Conservation (phyloP, 208 protist species). For the Acanthamoeba castellanii region DNA sequence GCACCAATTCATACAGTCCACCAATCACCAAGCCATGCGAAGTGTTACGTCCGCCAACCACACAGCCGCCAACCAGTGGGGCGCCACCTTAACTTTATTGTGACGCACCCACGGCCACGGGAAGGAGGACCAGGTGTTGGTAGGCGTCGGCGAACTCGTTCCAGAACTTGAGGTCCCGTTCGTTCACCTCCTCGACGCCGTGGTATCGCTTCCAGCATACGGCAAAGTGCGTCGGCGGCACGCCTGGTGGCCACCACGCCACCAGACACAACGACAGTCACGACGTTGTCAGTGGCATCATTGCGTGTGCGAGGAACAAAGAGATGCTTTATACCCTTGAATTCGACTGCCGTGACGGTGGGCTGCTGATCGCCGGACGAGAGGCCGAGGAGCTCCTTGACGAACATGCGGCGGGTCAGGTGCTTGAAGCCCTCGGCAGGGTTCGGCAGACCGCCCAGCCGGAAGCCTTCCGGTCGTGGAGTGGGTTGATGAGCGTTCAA, state of each 20-base stretch:
- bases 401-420: conserved; percentile 14
- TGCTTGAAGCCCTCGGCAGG: not conserved
- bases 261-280: not conserved
- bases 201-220: not conserved
- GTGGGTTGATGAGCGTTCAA: not conserved
- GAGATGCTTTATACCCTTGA: not conserved
- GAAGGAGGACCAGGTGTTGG: not conserved
- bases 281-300: not conserved
- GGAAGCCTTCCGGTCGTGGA: conserved; percentile 9
- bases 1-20: too few species aligned
- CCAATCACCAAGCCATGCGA: too few species aligned
- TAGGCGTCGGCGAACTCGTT: conserved; percentile 30
- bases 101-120: too few species aligned
- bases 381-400: conserved; percentile 13
- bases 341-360: not conserved
- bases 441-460: not conserved
- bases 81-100: too few species aligned
- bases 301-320: not conserved
- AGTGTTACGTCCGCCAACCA: too few species aligned
- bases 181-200: not conserved
- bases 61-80: too few species aligned
- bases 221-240: conserved; percentile 1
- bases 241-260: not conserved
- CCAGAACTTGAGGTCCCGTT: conserved; percentile 18
- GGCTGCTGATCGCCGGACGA: not conserved